phyloP scores from a whole-genome alignment of 177 flowering plant genomes.

The Vitis hybrid region DNA sequence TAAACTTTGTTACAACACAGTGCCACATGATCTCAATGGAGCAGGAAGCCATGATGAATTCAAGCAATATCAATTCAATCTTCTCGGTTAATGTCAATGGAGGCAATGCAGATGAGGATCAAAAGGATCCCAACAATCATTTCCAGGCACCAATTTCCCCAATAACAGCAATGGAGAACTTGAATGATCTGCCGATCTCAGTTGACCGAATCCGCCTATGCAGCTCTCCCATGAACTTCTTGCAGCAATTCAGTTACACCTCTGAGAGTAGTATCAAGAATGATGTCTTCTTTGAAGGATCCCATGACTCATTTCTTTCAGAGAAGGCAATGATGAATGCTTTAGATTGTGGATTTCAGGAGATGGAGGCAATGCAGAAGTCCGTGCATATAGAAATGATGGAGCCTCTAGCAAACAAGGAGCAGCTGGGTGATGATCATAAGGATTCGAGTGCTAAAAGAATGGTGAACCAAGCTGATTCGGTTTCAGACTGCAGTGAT shows the following conservation, averaged over 20 bases:
- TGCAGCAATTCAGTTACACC: conserved; percentile 25
- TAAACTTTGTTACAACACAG: conserved; percentile 55
- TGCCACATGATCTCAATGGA: conserved; percentile 46
- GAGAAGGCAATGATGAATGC: conserved; percentile 25
- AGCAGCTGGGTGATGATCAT: conserved; percentile 27
- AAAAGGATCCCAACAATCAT: conserved; percentile 9
- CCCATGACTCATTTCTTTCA: conserved; percentile 15
- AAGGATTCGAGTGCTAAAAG: conserved; percentile 47
- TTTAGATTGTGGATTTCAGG: conserved; percentile 25
- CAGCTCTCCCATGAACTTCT: conserved; percentile 37
- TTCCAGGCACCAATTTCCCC: conserved; percentile 30
- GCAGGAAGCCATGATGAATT: conserved; percentile 38
- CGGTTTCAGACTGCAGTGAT: conserved; percentile 73
- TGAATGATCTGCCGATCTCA: conserved; percentile 34
- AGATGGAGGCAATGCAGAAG: conserved; percentile 30
- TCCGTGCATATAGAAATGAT: conserved; percentile 21
- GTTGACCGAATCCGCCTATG: conserved; percentile 33
- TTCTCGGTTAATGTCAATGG: conserved; percentile 13
- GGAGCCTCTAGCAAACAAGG: conserved; percentile 23
- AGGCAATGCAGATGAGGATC: conserved; percentile 2
- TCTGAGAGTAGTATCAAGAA: conserved; percentile 14
- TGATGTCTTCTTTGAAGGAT: conserved; percentile 27
- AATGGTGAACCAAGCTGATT: conserved; percentile 37
- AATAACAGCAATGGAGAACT: conserved; percentile 20
- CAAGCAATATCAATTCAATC: conserved; percentile 20